A percentile compares a stretch with the other conserved stretches of the same genome.
These are phyloP conservation scores for Mucor mucedo DNA, from an alignment of 371 early-diverging fungal genomes.

Conservation along the genomic window DNA sequence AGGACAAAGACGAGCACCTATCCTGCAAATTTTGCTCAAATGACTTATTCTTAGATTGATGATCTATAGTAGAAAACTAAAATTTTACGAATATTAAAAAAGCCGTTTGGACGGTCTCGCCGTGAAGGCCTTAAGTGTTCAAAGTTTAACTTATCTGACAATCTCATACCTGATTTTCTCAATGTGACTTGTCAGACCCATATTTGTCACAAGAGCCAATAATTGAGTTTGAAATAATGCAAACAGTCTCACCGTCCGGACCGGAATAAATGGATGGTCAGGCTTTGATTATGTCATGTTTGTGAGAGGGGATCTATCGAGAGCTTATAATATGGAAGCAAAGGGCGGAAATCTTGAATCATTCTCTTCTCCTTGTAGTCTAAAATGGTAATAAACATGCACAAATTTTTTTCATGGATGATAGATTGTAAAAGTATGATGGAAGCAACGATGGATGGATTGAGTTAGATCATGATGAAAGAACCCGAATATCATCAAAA, in stretches of 20 bases:
- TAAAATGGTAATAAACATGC: conserved; percentile 27
- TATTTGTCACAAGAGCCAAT: too few species aligned
- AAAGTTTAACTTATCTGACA: too few species aligned
- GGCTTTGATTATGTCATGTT: background rate
- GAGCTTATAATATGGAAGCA: conserved; percentile 4
- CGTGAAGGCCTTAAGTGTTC: too few species aligned
- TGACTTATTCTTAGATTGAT: too few species aligned
- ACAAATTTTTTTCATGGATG: background rate
- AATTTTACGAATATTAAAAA: too few species aligned
- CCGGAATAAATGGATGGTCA: background rate
- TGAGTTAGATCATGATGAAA: conserved; percentile 2
- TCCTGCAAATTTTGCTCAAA: too few species aligned
- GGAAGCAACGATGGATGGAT: conserved; percentile 13
- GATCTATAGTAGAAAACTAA: too few species aligned
- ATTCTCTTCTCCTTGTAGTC: conserved; percentile 37
- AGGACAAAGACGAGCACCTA: too few species aligned
- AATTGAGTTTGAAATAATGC: background rate
- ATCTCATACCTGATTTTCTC: too few species aligned
- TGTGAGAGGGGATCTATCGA: background rate
- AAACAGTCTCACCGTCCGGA: background rate
- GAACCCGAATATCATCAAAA: too few species aligned
- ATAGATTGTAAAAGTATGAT: conserved; percentile 9
- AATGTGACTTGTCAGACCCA: too few species aligned
- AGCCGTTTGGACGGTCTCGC: too few species aligned
- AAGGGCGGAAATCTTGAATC: conserved; percentile 22